These are phyloP conservation scores for Metahyphopichia silvanorum DNA, from an alignment of 805 yeast species.

Conservation along the genomic window DNA sequence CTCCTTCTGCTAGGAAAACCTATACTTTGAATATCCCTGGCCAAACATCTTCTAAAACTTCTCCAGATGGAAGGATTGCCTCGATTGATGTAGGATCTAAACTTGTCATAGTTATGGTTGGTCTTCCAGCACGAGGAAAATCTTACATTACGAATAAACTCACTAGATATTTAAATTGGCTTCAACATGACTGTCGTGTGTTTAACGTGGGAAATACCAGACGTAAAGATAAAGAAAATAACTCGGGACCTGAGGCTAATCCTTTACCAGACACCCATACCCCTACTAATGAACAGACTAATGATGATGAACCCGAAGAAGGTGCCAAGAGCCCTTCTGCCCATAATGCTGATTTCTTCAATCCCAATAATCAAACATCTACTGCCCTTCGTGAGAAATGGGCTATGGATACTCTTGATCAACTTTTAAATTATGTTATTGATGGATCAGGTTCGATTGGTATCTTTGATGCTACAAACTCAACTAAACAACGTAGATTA, in stretches of 20 bases:
- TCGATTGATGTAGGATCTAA: constrained; percentile 73
- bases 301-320: constrained; percentile 3
- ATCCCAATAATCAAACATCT: constrained; percentile 69
- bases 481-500: constrained; percentile 62
- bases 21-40: constrained; percentile 93
- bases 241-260: constrained; percentile 64
- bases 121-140: constrained; percentile 93
- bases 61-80: constrained; percentile 71
- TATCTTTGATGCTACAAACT: constrained; percentile 82
- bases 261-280: constrained; percentile 50
- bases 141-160: constrained; percentile 89
- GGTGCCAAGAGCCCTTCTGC: constrained; percentile 17
- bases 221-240: constrained; percentile 60
- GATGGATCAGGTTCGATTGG: constrained; percentile 89
- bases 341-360: constrained; percentile 83
- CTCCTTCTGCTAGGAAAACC: constrained; percentile 51
- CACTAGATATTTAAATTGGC: constrained; percentile 88
- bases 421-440: constrained; percentile 74
- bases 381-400: constrained; percentile 78
- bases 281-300: constrained; percentile 25
- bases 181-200: constrained; percentile 84
- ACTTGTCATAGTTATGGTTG: constrained; percentile 94
- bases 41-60: constrained; percentile 72
- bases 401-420: constrained; percentile 94
- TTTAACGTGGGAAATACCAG: constrained; percentile 96